Evolutionary conservation across 2,329 filamentous ascomycete genomes (phyloP).

Genomic region (Epichloe baconii): DNA sequence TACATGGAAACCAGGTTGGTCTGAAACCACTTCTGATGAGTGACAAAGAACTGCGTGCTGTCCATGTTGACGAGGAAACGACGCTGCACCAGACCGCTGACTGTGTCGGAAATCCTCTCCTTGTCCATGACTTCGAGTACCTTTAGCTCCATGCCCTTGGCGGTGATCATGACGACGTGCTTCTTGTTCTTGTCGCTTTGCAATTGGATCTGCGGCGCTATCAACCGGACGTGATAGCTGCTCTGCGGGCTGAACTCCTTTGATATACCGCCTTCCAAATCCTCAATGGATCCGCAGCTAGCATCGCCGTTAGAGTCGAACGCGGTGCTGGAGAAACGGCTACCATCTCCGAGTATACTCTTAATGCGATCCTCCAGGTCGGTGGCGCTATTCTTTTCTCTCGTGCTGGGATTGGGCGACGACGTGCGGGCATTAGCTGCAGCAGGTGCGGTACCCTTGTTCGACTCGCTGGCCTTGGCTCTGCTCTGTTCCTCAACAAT

Average conservation of each 20-base stretch:
- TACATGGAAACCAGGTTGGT: conserved; percentile 83
- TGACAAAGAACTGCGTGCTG: conserved; percentile 95
- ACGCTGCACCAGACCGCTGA: conserved; percentile 89
- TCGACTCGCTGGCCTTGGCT: conserved; percentile 35
- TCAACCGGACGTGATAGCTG: conserved; percentile 86
- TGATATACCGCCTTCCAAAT: conserved; percentile 64
- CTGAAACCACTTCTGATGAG: conserved; percentile 80
- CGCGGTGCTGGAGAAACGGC: conserved; percentile 51
- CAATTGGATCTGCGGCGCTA: conserved; percentile 93
- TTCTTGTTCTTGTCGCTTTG: conserved; percentile 98
- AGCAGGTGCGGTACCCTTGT: conserved; percentile 10
- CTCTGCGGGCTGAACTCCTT: conserved; percentile 84
- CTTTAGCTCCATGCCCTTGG: conserved; percentile 96
- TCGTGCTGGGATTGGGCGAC: conserved; percentile 25
- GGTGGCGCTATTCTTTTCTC: conserved; percentile 44
- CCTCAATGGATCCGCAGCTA: conserved; percentile 35
- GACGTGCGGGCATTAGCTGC: conserved; percentile 18
- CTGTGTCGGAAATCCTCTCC: conserved; percentile 76
- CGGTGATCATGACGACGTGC: conserved; percentile 89
- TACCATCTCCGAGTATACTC: conserved; percentile 72
- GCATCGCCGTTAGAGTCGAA: conserved; percentile 21
- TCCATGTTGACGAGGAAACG: conserved; percentile 94
- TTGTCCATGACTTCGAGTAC: conserved; percentile 98
- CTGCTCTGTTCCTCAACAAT: conserved; percentile 91
- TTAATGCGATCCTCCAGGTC: conserved; percentile 77